phyloP scores from a whole-genome alignment of 306 rosid genomes.

The Medicago arabica region DNA sequence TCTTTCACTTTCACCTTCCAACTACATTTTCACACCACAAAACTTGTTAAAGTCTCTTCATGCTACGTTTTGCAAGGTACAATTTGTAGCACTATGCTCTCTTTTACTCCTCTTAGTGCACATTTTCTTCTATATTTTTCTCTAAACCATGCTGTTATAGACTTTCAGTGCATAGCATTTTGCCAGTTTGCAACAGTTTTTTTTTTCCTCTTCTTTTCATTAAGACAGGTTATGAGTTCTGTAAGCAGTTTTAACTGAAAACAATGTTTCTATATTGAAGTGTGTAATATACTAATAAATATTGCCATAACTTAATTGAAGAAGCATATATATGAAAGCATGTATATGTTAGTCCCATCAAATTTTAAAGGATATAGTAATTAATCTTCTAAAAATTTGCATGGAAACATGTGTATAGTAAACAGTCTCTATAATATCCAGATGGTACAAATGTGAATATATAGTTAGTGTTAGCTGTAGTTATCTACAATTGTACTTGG shows the following conservation, averaged over 20 bases:
- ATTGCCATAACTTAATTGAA: no score
- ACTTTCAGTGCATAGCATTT: neutral
- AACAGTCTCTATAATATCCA: neutral
- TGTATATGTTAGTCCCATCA: no score
- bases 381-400: neutral
- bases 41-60: constrained; percentile 27
- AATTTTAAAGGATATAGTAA: neutral
- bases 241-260: neutral
- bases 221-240: neutral
- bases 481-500: neutral
- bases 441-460: neutral
- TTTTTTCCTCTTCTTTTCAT: no score
- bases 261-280: constrained; percentile 10
- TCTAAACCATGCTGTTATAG: neutral
- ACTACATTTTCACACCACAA: neutral
- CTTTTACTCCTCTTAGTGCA: neutral
- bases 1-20: constrained; percentile 42
- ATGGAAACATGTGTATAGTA: constrained; percentile 20
- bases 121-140: constrained; percentile 3
- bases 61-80: constrained; percentile 45
- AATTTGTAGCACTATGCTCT: neutral
- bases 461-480: neutral
- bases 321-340: no score
- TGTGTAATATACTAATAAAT: neutral
- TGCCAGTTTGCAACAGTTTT: neutral